Percentiles rank a stretch among this genome's conserved stretches.
Conservation (phyloP, 2,329 filamentous ascomycete species). For the Plenodomus lindquistii region DNA sequence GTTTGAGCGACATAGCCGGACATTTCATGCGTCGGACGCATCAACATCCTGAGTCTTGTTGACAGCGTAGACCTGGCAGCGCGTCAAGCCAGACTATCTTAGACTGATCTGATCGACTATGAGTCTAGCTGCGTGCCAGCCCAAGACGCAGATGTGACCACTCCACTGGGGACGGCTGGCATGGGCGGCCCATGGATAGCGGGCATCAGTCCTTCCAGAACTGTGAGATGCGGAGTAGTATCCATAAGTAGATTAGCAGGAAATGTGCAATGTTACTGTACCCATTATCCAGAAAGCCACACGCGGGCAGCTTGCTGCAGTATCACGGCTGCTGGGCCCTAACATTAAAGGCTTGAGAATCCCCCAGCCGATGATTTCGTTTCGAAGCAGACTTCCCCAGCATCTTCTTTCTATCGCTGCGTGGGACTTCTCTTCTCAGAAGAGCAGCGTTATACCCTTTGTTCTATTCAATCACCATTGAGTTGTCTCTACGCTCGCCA, state of each 20-base stretch:
- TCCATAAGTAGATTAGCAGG: slow-evolving; percentile 29
- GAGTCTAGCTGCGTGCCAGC: slow-evolving; percentile 17
- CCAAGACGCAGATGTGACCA: slow-evolving; percentile 10
- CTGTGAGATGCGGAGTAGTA: slow-evolving; percentile 34
- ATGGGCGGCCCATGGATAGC: slow-evolving; percentile 18
- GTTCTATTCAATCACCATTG: slow-evolving; percentile 9
- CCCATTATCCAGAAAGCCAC: slow-evolving; percentile 35
- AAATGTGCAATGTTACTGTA: slow-evolving; percentile 40
- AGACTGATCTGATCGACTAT: slow-evolving; percentile 5
- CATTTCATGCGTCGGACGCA: slow-evolving; percentile 8
- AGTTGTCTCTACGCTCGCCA: slow-evolving; percentile 22
- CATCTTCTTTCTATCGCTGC: slow-evolving; percentile 23
- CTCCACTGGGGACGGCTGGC: slow-evolving; percentile 7
- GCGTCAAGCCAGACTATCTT: slow-evolving; percentile 1
- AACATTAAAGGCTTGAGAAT: slow-evolving; percentile 37
- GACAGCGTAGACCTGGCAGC: slow-evolving; percentile 3
- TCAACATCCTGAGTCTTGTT: slow-evolving; percentile 5
- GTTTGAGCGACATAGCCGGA: slow-evolving; percentile 20
- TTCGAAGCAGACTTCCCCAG: slow-evolving; percentile 27
- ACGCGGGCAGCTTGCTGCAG: slow-evolving; percentile 30
- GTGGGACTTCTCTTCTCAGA: slow-evolving; percentile 25
- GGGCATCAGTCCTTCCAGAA: slow-evolving; percentile 37
- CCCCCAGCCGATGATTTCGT: slow-evolving; percentile 17
- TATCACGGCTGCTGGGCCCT: slow-evolving; percentile 31
- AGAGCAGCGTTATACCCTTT: slow-evolving; percentile 15